phyloP scores from a whole-genome alignment of 1,139 yeast species.

The Geotrichum cucujoidarum region DNA sequence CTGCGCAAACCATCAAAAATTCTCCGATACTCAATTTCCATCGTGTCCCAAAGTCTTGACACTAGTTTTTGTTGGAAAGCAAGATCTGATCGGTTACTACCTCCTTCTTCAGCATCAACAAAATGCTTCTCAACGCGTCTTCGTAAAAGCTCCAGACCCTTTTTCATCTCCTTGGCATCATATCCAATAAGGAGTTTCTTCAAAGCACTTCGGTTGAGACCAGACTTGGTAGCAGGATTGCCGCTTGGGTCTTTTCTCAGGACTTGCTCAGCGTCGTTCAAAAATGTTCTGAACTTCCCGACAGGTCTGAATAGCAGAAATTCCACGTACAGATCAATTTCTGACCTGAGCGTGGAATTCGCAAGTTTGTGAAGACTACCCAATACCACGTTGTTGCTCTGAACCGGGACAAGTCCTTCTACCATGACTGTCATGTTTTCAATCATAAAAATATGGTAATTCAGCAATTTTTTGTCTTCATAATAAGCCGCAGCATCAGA shows the following conservation, averaged over 20 bases:
- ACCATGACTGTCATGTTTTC: slow-evolving; percentile 58
- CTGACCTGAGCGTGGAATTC: slow-evolving; percentile 41
- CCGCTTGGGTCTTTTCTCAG: slow-evolving; percentile 39
- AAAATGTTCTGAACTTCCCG: slow-evolving; percentile 63
- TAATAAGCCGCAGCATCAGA: slow-evolving; percentile 34
- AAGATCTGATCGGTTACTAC: slow-evolving; percentile 37
- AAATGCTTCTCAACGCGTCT: slow-evolving; percentile 59
- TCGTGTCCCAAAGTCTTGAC: slow-evolving; percentile 50
- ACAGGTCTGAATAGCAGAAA: slow-evolving; percentile 52
- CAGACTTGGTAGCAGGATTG: slow-evolving; percentile 57
- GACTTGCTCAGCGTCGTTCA: slow-evolving; percentile 58
- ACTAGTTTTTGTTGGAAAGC: slow-evolving; percentile 39
- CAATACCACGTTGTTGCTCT: slow-evolving; percentile 33
- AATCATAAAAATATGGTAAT: slow-evolving; percentile 55
- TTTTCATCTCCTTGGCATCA: slow-evolving; percentile 54
- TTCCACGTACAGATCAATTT: slow-evolving; percentile 47
- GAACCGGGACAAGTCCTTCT: slow-evolving; percentile 45
- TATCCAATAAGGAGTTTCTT: slow-evolving; percentile 53
- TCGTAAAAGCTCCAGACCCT: slow-evolving; percentile 53
- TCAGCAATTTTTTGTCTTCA: slow-evolving; percentile 53
- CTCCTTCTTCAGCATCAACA: slow-evolving; percentile 35
- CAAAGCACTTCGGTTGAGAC: slow-evolving; percentile 56
- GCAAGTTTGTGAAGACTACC: slow-evolving; percentile 35
- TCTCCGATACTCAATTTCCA: slow-evolving; percentile 48
- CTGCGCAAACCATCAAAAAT: slow-evolving; percentile 40